Evolutionary conservation across 1,284 basidiomycete species (phyloP).

Genomic region (Ceratobasidium sp.): DNA sequence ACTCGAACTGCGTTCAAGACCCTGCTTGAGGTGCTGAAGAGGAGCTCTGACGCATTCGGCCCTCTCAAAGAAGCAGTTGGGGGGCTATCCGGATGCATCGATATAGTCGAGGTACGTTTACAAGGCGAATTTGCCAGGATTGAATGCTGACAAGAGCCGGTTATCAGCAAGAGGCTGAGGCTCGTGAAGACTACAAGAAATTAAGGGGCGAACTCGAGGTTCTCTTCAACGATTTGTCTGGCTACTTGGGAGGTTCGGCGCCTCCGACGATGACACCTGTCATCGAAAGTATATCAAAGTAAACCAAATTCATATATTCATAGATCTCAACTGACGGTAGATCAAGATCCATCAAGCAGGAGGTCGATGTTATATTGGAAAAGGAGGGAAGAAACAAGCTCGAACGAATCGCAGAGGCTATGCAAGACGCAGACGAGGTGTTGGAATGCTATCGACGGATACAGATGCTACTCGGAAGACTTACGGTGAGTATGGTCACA

Average conservation of each 20-base stretch:
- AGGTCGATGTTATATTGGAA: background rate
- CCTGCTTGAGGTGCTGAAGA: too few species aligned
- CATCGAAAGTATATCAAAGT: conserved; percentile 4
- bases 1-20: too few species aligned
- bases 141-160: too few species aligned
- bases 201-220: background rate
- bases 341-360: background rate
- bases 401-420: background rate
- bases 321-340: background rate
- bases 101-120: too few species aligned
- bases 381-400: background rate
- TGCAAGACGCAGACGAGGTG: background rate
- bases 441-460: background rate
- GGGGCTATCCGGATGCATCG: too few species aligned
- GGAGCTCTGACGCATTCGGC: too few species aligned
- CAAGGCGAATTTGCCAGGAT: too few species aligned
- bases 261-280: background rate
- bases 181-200: background rate
- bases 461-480: background rate
- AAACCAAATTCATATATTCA: background rate
- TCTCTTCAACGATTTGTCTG: background rate
- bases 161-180: background rate
- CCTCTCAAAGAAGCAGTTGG: too few species aligned
- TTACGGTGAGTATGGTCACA: background rate
- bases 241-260: background rate